Percentiles rank a stretch among this genome's conserved stretches.
Evolutionary conservation across 2,329 filamentous ascomycete genomes (phyloP).

Genomic region (Apiospora phragmitis): DNA sequence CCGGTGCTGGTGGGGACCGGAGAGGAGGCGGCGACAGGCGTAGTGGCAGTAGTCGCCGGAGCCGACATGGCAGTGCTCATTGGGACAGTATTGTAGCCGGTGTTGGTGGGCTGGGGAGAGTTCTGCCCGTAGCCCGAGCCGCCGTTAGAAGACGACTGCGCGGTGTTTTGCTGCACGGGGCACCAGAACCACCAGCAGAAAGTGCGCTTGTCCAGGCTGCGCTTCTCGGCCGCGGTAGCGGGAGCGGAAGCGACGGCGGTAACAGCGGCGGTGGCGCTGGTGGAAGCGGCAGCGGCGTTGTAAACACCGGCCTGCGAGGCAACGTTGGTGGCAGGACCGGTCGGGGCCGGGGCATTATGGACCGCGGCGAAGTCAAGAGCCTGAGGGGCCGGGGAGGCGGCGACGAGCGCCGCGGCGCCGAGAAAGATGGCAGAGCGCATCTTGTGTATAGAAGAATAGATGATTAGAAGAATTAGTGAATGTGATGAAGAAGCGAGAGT

Average conservation of each 20-base stretch:
- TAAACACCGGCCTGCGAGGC: slow-evolving; percentile 10
- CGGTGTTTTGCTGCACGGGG: background rate
- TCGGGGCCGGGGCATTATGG: slow-evolving; percentile 12
- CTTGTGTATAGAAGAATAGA: background rate
- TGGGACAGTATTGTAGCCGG: background rate
- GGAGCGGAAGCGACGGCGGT: slow-evolving; percentile 10
- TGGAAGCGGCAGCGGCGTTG: slow-evolving; percentile 10
- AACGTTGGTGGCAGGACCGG: slow-evolving; percentile 5
- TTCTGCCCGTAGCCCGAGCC: background rate
- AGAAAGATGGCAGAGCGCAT: slow-evolving; percentile 11
- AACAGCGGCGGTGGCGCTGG: slow-evolving; percentile 12
- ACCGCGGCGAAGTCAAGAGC: slow-evolving; percentile 14
- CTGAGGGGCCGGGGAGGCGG: slow-evolving; percentile 9
- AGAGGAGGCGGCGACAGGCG: background rate
- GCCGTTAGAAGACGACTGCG: too few species aligned
- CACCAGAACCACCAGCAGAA: slow-evolving; percentile 7
- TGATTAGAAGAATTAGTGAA: background rate
- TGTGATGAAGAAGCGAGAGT: background rate
- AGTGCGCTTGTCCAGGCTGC: slow-evolving; percentile 10
- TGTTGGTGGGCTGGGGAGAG: background rate
- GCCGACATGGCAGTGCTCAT: background rate
- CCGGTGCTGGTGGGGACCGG: slow-evolving; percentile 1
- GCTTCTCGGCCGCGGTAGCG: background rate
- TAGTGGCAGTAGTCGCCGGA: background rate
- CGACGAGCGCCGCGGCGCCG: slow-evolving; percentile 15